These are phyloP conservation scores for Ceratocystis variospora DNA, from an alignment of 2,329 filamentous ascomycete species.

Conservation along the genomic window DNA sequence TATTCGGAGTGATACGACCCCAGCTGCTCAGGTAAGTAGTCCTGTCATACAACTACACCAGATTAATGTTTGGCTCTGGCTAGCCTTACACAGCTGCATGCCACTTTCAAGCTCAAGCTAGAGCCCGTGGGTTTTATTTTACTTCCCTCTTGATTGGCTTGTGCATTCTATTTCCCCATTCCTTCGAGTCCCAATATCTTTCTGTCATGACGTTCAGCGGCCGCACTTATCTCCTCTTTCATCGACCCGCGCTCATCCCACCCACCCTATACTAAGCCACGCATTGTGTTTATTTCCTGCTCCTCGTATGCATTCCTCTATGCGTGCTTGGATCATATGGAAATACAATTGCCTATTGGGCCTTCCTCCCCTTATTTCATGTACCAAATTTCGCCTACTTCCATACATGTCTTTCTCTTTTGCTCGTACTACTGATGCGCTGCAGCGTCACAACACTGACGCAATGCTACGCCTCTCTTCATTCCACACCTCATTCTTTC, in stretches of 20 bases:
- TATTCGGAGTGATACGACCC: background rate
- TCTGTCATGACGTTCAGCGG: background rate
- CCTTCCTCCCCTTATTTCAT: background rate
- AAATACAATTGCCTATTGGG: background rate
- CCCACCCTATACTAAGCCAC: background rate
- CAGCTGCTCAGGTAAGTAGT: slow-evolving; percentile 2
- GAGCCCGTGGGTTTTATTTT: no score
- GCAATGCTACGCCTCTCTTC: slow-evolving; percentile 2
- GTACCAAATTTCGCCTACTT: background rate
- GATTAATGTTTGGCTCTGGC: background rate
- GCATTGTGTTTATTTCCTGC: background rate
- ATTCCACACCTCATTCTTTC: background rate
- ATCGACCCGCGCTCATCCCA: background rate
- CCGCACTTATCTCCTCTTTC: background rate
- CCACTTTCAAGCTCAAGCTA: no score
- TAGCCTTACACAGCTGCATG: background rate
- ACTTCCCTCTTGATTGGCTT: background rate
- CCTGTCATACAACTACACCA: slow-evolving; percentile 1
- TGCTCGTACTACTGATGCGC: background rate
- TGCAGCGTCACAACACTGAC: slow-evolving; percentile 6
- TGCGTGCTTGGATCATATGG: background rate
- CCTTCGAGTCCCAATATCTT: background rate
- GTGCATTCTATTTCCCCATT: background rate
- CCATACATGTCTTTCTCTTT: background rate
- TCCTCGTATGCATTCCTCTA: background rate